These are phyloP conservation scores for Prunus mongolica DNA, from an alignment of 306 rosid species.

Conservation along the genomic window DNA sequence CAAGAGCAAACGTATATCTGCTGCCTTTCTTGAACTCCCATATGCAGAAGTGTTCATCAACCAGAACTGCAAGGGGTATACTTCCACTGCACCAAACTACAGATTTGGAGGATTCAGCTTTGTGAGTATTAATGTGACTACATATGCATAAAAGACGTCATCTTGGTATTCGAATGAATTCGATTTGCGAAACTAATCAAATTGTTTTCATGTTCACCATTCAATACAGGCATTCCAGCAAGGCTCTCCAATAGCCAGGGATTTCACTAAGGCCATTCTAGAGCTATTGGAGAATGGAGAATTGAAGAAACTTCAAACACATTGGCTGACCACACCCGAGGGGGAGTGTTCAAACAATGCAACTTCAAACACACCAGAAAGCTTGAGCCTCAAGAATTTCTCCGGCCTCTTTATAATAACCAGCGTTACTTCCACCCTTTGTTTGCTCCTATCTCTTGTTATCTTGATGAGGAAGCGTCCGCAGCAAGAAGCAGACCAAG, in stretches of 20 bases:
- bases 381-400: constrained; percentile 45
- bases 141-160: not conserved
- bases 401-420: constrained; percentile 48
- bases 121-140: constrained; percentile 41
- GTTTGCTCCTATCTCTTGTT: constrained; percentile 37
- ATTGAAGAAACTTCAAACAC: constrained; percentile 28
- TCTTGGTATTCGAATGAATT: not conserved
- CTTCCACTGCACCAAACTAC: constrained; percentile 27
- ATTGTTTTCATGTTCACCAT: not conserved
- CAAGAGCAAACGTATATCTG: constrained; percentile 30
- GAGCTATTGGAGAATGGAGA: constrained; percentile 40
- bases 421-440: constrained; percentile 42
- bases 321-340: constrained; percentile 29
- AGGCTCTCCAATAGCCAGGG: constrained; percentile 67
- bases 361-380: constrained; percentile 11
- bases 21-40: constrained; percentile 74
- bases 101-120: constrained; percentile 75
- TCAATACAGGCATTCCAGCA: constrained; percentile 54
- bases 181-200: not conserved
- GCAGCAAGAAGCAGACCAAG: not conserved
- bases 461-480: constrained; percentile 1
- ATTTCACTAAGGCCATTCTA: constrained; percentile 53
- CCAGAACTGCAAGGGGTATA: constrained; percentile 41
- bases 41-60: constrained; percentile 47
- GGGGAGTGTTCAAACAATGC: constrained; percentile 17